Evolutionary conservation across 257 asterid species (phyloP).

Genomic region (Jacaranda mimosifolia): DNA sequence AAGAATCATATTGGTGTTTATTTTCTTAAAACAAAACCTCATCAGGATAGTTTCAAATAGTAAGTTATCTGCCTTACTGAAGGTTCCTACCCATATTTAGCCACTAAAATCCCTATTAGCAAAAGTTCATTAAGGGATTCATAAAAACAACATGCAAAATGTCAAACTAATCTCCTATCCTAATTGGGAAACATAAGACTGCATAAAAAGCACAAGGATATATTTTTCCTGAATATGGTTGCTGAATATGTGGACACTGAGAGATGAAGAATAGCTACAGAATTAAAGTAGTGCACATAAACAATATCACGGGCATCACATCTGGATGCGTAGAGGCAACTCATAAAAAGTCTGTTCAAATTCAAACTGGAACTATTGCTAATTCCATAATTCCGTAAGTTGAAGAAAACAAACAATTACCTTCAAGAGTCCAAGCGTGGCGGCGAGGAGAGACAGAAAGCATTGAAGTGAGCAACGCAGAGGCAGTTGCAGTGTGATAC

Average conservation of each 20-base stretch:
- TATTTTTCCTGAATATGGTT: not conserved
- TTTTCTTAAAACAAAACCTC: conserved; percentile 8
- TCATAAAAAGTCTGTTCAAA: conserved; percentile 2
- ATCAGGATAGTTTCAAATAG: conserved; percentile 18
- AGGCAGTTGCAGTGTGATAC: conserved; percentile 89
- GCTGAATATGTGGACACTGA: not conserved
- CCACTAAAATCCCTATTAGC: conserved; percentile 14
- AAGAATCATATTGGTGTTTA: conserved; percentile 21
- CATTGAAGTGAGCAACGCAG: conserved; percentile 88
- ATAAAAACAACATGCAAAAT: not conserved
- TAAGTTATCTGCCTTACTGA: not conserved
- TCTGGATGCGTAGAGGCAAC: not conserved
- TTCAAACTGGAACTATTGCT: not conserved
- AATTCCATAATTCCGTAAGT: not conserved
- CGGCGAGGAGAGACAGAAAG: conserved; percentile 76
- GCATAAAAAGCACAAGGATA: not conserved
- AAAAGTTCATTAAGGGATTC: conserved; percentile 2
- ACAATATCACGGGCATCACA: not conserved
- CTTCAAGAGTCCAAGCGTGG: conserved; percentile 88
- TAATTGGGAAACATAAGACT: conserved; percentile 13
- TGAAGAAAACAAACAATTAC: conserved; percentile 43
- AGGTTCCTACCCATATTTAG: not conserved
- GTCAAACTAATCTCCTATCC: too few species aligned
- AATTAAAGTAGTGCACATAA: not conserved
- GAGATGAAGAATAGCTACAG: conserved; percentile 4